Base-by-base conservation (phyloP, 768 basidiomycete genomes). In the Tulasnella sp. region DNA sequence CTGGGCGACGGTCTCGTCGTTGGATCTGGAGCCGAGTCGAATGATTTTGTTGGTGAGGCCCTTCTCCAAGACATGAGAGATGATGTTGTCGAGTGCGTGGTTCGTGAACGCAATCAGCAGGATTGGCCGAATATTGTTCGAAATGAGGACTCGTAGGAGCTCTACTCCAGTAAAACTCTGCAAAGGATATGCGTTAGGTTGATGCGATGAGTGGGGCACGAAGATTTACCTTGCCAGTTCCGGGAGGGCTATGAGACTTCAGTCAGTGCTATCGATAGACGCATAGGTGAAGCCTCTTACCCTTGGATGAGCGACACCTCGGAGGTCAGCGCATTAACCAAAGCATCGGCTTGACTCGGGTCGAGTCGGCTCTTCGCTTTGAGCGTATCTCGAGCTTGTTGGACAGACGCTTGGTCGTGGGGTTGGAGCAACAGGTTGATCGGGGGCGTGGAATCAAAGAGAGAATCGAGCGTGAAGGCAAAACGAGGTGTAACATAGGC, bases 71-170 rank as follows among this genome's bases (percentile, higher is more conserved):
- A 93, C 87, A 0, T 89, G 88, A 4, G 84, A 84, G 1, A 94
- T 84, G 84, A 93, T 87, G 79, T 93, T 91, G 78, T 94, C 92
- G 3, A 94, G 86, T 0, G 93, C 93, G 67, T 93, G 93, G 80
- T 94, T 93, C 0, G 93, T 94, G 83, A 90, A 93, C 0, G 92
- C 88, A 35, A 90, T 87, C 81, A 90, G 84, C 1, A 87, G 82
- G 82, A 92, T 89, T 0, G 89, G 91, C 1, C 85, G 83, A 72
- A 90, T 83, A 13, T 85, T 79, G 81, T 88, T 90, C 0, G 84
- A 82, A 6, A 91, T 82, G n/a, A 94, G 84, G 6, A 92, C 88
- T 0, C 91, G 88, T 10, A 94, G 81, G 18, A 94, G 85, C 81
- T 94, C 91, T 4, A 90, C 87, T 0, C 91, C 92, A 3, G 90